Evolutionary conservation across 495 filamentous ascomycete genomes (phyloP).

Genomic region (Pyronema omphalodes): DNA sequence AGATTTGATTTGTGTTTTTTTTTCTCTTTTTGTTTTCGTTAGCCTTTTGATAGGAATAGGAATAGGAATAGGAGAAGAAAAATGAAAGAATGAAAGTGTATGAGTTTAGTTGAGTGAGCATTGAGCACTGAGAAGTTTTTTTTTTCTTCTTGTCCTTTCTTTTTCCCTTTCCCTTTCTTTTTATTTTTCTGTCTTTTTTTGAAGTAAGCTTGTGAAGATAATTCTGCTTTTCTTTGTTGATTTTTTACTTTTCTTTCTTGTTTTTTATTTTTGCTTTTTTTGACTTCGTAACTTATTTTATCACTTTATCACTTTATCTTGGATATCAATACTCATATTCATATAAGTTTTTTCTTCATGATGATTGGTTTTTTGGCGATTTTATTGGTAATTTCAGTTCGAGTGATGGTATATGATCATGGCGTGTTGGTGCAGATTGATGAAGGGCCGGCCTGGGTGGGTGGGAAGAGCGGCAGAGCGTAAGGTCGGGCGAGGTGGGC

Average conservation of each 20-base stretch:
- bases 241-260: too few relatives aligned
- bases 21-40: neutral
- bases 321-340: neutral
- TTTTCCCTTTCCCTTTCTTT: neutral
- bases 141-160: constrained; percentile 9
- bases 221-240: too few relatives aligned
- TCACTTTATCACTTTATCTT: neutral
- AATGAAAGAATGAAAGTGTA: neutral
- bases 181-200: neutral
- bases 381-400: too few relatives aligned
- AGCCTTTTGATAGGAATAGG: neutral
- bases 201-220: neutral
- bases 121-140: too few relatives aligned
- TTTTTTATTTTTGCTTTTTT: neutral
- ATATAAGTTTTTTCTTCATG: neutral
- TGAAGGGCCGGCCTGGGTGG: too few relatives aligned
- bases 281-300: neutral
- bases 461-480: too few relatives aligned
- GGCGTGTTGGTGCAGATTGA: too few relatives aligned
- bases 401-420: constrained; percentile 1
- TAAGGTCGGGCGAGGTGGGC: too few relatives aligned
- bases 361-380: neutral
- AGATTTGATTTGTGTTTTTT: too few relatives aligned
- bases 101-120: neutral
- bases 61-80: too few relatives aligned